A percentile compares a stretch with the other conserved stretches of the same genome.
Conservation (phyloP, 2,329 filamentous ascomycete genomes). For the Cercospora brassicicola region DNA sequence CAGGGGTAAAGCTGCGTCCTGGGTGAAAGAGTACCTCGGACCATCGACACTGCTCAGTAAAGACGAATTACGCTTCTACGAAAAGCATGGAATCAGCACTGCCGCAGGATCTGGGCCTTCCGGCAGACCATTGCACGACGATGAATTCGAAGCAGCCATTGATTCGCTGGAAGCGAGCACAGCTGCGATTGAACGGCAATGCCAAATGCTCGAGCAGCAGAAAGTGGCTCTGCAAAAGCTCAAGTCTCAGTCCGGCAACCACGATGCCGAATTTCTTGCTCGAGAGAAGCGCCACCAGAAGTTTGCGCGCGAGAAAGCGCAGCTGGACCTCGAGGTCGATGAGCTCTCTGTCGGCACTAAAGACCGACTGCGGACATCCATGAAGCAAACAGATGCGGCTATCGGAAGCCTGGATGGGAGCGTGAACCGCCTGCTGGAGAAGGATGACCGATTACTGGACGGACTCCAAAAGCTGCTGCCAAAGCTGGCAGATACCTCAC, state of each 20-base stretch:
- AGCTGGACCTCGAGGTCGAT: constrained; percentile 43
- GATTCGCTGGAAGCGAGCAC: constrained; percentile 66
- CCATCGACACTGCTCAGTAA: constrained; percentile 49
- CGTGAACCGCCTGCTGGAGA: constrained; percentile 50
- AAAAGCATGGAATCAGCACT: constrained; percentile 36
- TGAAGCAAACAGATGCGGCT: constrained; percentile 53
- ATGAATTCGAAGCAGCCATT: constrained; percentile 62
- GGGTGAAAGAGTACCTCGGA: constrained; percentile 52
- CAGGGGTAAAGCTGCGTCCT: constrained; percentile 43
- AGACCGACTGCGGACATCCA: constrained; percentile 41
- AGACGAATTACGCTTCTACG: constrained; percentile 49
- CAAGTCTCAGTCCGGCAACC: constrained; percentile 44
- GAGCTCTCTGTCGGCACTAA: constrained; percentile 35
- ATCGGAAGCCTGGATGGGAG: constrained; percentile 51
- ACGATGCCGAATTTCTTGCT: not conserved
- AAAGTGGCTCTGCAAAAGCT: constrained; percentile 60
- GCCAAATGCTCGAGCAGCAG: constrained; percentile 61
- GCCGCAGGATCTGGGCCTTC: not conserved
- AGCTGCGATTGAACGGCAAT: constrained; percentile 63
- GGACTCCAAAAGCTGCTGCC: constrained; percentile 66
- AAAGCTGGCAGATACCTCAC: constrained; percentile 54
- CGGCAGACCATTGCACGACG: constrained; percentile 55
- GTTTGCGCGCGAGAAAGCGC: constrained; percentile 43
- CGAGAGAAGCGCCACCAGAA: constrained; percentile 25
- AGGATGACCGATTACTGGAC: constrained; percentile 64